Conservation (phyloP, 345 rosid species). For the Turnera subulata region DNA sequence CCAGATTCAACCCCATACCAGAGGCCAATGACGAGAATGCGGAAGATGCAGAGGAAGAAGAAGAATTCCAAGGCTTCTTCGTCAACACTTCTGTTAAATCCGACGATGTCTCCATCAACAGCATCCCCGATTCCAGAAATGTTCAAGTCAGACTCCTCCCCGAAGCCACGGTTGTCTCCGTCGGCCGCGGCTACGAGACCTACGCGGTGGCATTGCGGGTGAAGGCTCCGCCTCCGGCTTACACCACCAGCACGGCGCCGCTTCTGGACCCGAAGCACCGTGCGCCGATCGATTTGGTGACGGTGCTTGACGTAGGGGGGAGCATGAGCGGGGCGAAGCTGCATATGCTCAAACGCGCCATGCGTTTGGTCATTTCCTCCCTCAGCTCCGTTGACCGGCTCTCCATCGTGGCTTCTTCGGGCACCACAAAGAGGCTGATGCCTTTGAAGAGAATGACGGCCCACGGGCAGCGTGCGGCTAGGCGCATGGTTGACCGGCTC, state of each 20-base stretch:
- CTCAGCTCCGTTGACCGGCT: conserved; percentile 31
- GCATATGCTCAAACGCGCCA: conserved; percentile 31
- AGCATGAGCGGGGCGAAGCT: conserved; percentile 29
- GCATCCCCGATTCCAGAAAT: conserved; percentile 38
- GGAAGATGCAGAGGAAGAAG: conserved; percentile 29
- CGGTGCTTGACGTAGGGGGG: conserved; percentile 28
- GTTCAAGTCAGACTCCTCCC: conserved; percentile 26
- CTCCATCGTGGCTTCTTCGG: conserved; percentile 24
- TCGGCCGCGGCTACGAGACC: conserved; percentile 22
- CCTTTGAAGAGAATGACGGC: conserved; percentile 29
- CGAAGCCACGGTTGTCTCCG: conserved; percentile 22
- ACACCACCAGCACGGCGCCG: conserved; percentile 10
- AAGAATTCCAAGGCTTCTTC: conserved; percentile 76
- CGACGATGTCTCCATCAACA: conserved; percentile 32
- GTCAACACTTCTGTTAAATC: conserved; percentile 44
- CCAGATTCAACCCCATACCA: conserved; percentile 24
- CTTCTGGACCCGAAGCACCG: conserved; percentile 31
- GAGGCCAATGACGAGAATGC: conserved; percentile 26
- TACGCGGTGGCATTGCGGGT: conserved; percentile 26
- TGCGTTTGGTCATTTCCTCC: conserved; percentile 27
- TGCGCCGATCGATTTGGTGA: conserved; percentile 29
- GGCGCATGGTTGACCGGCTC: conserved; percentile 62
- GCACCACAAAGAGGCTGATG: conserved; percentile 14
- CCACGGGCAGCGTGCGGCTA: conserved; percentile 33
- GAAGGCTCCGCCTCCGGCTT: conserved; percentile 25